Conservation (phyloP, 148 eudicot species). For the Dysphania ambrosioides region DNA sequence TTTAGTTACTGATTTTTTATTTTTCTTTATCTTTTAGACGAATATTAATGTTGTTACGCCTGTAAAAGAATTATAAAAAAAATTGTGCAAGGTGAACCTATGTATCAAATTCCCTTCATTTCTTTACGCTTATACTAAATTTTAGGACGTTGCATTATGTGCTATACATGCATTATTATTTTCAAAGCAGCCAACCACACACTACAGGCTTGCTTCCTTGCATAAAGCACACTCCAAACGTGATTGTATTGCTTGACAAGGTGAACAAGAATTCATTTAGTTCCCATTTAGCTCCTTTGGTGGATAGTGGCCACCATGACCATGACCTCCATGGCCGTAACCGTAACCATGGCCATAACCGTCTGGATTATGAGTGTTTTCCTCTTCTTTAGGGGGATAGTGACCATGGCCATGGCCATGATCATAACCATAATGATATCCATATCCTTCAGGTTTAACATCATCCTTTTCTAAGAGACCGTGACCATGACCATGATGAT, state of each 20-base stretch:
- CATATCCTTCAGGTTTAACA: background rate
- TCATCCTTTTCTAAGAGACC: background rate
- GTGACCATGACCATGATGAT: background rate
- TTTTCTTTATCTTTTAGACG: too few relatives aligned
- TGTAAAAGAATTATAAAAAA: too few relatives aligned
- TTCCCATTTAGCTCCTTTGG: slow-evolving; percentile 8
- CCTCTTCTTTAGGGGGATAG: background rate
- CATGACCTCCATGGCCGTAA: slow-evolving; percentile 11
- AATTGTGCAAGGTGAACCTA: too few relatives aligned
- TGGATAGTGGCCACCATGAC: slow-evolving; percentile 13
- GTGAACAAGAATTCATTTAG: background rate
- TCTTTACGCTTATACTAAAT: too few relatives aligned
- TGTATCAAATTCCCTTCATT: too few relatives aligned
- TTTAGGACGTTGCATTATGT: background rate
- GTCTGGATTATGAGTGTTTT: slow-evolving; percentile 2
- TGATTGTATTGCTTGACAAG: background rate
- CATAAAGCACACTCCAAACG: background rate
- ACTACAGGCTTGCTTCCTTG: background rate
- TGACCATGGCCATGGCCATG: slow-evolving; percentile 5
- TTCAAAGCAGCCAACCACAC: background rate
- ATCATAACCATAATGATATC: background rate
- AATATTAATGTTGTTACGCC: too few relatives aligned
- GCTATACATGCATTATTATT: background rate
- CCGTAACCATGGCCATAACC: slow-evolving; percentile 10
- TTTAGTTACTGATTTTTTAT: too few relatives aligned